Base-by-base conservation (phyloP, 108 stramenopile genomes). In the Cylindrotheca closterium region DNA sequence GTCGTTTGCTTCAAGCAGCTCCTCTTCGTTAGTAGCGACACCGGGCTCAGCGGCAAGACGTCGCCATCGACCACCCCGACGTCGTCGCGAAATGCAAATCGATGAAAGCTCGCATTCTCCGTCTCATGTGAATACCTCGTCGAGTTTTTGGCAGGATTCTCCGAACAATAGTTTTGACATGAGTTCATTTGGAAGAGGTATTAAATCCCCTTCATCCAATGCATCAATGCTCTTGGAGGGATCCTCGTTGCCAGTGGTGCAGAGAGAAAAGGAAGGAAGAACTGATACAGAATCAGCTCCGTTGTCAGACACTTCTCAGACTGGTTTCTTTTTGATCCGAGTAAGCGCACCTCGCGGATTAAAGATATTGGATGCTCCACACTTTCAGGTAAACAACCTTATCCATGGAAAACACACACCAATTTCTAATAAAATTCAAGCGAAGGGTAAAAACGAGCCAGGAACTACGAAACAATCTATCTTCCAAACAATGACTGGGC, bases 281-380 rank as follows among this genome's bases (percentile, higher is more conserved):
- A 70, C 77, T 0, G 77, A 78, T 63, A 71, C 68, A 47, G 64
- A 67, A 25, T 27, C 65, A 22, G 67, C 60, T 48, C 4, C 51
- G 19, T 37, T 59, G 27, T 69, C 50, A 23, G 34, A 25, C 15
- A 29, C 46, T 28, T 64, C 63, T 22, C 55, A 47, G 7, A 70
- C 65, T 8, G 62, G 79, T n/a, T 73, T 77, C 49, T 90, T 84
- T 69, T 58, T 93, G 26, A 83, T 91, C 76, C 66, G 83, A 64
- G 92, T 88, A 3, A 81, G 78, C 54, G 86, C 87, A 33, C 89
- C 89, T 7, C 49, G 74, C 15, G 92, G 92, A 18, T 73, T 94
- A 30, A 89, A 89, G 60, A 91, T 94, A 52, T 62, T 94, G 37
- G 92, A 94, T 75, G 85, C 89, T 34, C 87, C 89, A 25, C 87